Percentiles rank a stretch among this genome's conserved stretches.
These are phyloP conservation scores for Candida sanyaensis DNA, from an alignment of 1,139 yeast genomes.

Conservation along the genomic window DNA sequence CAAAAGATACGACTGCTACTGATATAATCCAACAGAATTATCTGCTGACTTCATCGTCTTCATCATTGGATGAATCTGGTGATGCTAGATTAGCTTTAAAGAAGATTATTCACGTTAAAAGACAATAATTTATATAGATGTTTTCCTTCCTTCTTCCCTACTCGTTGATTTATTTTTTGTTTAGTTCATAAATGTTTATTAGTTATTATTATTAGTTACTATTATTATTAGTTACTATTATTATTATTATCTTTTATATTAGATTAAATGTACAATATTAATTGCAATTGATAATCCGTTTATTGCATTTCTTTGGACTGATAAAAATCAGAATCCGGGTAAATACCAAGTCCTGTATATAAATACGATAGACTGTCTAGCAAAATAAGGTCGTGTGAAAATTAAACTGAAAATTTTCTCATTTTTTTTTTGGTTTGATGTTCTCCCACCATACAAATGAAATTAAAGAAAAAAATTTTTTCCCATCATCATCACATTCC, in stretches of 20 bases:
- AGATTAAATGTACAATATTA: no score
- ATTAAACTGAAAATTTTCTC: conserved; percentile 3
- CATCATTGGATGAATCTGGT: conserved; percentile 31
- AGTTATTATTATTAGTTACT: no score
- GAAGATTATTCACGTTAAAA: conserved; percentile 39
- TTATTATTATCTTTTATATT: no score
- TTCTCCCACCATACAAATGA: background rate
- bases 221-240: no score
- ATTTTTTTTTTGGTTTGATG: conserved; percentile 9
- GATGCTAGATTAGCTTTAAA: conserved; percentile 46
- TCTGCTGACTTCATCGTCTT: conserved; percentile 10
- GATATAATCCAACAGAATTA: conserved; percentile 1
- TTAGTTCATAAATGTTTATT: background rate
- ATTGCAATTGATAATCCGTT: no score
- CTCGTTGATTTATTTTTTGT: background rate
- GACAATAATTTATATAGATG: conserved; percentile 16
- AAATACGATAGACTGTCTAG: background rate
- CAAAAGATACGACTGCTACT: background rate
- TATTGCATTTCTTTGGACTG: background rate
- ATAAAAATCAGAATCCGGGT: conserved; percentile 6
- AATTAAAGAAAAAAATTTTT: conserved; percentile 5
- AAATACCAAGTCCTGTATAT: conserved; percentile 8
- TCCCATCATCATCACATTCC: conserved; percentile 3
- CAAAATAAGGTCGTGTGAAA: conserved; percentile 5
- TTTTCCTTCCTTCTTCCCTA: background rate